These are phyloP conservation scores for Phytopythium ostracodes DNA, from an alignment of 352 stramenopile genomes.

Conservation along the genomic window DNA sequence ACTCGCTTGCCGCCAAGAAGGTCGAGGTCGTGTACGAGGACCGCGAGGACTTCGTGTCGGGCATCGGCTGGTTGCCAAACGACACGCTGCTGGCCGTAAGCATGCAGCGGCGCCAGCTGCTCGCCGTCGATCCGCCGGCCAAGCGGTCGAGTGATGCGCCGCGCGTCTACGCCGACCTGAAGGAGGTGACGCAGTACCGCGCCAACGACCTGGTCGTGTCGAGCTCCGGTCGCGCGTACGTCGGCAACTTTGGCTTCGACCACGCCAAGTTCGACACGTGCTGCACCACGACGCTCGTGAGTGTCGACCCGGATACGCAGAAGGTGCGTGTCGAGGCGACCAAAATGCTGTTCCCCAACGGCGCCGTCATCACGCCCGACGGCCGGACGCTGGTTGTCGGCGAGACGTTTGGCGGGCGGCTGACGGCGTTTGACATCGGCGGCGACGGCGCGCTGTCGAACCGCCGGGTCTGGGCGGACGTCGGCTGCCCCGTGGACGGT, in stretches of 20 bases:
- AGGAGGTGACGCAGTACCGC: conserved; percentile 39
- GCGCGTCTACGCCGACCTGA: conserved; percentile 48
- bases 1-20: conserved; percentile 32
- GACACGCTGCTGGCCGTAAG: conserved; percentile 29
- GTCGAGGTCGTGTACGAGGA: conserved; percentile 36
- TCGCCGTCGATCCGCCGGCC: conserved; percentile 26
- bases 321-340: conserved; percentile 46
- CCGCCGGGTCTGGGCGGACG: conserved; percentile 46
- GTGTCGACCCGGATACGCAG: conserved; percentile 34
- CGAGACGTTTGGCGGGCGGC: conserved; percentile 36
- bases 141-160: conserved; percentile 4
- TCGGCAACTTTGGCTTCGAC: conserved; percentile 70
- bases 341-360: conserved; percentile 56
- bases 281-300: conserved; percentile 53
- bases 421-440: conserved; percentile 55
- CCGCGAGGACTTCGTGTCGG: conserved; percentile 43
- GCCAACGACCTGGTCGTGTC: conserved; percentile 58
- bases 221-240: conserved; percentile 32
- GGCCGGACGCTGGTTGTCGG: conserved; percentile 61
- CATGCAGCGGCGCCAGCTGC: conserved; percentile 35
- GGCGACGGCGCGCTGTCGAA: conserved; percentile 38
- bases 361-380: conserved; percentile 54
- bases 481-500: conserved; percentile 42
- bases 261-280: conserved; percentile 20
- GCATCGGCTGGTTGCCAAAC: conserved; percentile 56